Evolutionary conservation across 2,329 filamentous ascomycete genomes (phyloP), one percentile per base, ranked within the genome.

Genomic region (Hysterium pulicare): DNA sequence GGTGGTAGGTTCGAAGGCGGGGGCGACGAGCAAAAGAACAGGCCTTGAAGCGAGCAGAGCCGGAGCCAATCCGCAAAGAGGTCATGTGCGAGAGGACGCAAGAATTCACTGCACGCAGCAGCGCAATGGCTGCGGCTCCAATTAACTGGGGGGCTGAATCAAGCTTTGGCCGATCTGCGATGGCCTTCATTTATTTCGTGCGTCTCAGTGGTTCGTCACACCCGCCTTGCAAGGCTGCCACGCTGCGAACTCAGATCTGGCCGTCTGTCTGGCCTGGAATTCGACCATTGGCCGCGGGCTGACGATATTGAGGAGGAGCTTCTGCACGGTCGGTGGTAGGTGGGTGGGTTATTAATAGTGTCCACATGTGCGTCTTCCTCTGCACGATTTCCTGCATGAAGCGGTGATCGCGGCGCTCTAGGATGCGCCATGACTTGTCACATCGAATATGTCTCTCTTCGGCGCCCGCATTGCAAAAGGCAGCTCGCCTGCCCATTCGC

Each of bases 131-230:
- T n/a, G n/a, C n/a, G n/a, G n/a, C n/a, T n/a, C n/a, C n/a, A n/a
- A n/a, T n/a, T n/a, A n/a, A n/a, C n/a, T n/a, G n/a, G n/a, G 46
- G 47, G 55, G 54, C 57, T 51, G 54, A 61, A 52, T 58, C 55
- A 64, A 64, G 60, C 60, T 64, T 64, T 20, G 32, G 24, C 7
- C 32, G 32, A 34, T 34, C 32, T 34, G n/a, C 32, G 32, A 4
- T 20, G n/a, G n/a, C 4, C n/a, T 20, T 34, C 32, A 16, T 20
- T 20, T 34, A 19, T 19, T 21, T 8, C 17, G n/a, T 16, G n/a
- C 32, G 8, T 41, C 43, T 49, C 43, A 58, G 49, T 59, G 57
- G 55, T 45, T 50, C 55, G 56, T 51, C 46, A 46, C 46, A 50
- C 49, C 53, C 54, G 53, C 56, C 55, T 47, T 55, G 34, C 53